Base-by-base conservation (phyloP, 352 stramenopile species). In the Phytophthora colocasiae region DNA sequence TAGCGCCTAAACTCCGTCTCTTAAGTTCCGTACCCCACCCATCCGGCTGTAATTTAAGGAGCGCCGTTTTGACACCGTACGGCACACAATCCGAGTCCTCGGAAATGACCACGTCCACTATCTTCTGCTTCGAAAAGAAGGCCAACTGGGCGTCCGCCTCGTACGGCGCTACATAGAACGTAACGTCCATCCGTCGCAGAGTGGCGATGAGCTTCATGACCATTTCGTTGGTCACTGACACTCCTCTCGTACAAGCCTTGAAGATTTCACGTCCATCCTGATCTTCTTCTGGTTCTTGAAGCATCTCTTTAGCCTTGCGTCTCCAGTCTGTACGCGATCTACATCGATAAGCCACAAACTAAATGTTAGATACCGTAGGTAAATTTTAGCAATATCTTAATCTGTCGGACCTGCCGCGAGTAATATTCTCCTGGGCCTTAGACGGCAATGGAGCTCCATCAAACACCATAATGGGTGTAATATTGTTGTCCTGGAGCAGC, bases 121-220 rank as follows among this genome's bases (percentile, higher is more conserved):
- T 73, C 69, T 87, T 91, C 12, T 78, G 64, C 14, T 84, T 86
- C 22, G 85, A 95, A 15, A 99, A 58, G 65, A 96, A 98, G 3
- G 97, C 97, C 48, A 99, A 73, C 75, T 99, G 96, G n/a, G 97
- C 96, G 71, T 99, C 97, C 6, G 97, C 96, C 71, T 99, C 97
- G 64, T 99, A 99, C 9, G 97, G 97, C 11, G 97, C 97, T 2
- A 99, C 96, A 22, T 99, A 78, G 72, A 97, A 99, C 3, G 90
- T 52, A 27, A 99, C 82, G 36, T 79, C 53, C 78, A 92, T 85
- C 9, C 75, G 70, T 24, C 73, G 69, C 50, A 96, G 60, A n/a
- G 88, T 71, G 0, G 45, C 71, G 24, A 92, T 85, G 31, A 96
- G 72, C 61, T 73, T 80, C 66, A 77, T 83, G 46, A 89, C 77